These are phyloP conservation scores for Elongisporangium anandrum DNA, from an alignment of 352 stramenopile genomes.

Conservation along the genomic window DNA sequence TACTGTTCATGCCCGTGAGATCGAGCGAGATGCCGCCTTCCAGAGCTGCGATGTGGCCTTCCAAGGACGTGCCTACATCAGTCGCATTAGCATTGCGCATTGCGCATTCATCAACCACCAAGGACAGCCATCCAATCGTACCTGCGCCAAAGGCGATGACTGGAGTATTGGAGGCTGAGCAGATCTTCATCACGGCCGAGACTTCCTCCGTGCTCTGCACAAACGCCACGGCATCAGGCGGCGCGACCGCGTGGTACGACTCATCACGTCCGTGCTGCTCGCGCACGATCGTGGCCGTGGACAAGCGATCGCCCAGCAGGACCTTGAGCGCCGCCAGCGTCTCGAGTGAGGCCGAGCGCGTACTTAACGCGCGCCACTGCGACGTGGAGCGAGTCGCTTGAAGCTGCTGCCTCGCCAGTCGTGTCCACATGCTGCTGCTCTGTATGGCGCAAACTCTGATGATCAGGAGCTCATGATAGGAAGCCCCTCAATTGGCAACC, in stretches of 20 bases:
- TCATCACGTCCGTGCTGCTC: slow-evolving; percentile 90
- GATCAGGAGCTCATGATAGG: neutral
- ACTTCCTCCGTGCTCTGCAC: slow-evolving; percentile 88
- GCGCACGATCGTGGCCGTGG: slow-evolving; percentile 50
- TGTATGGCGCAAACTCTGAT: neutral
- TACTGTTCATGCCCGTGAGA: slow-evolving; percentile 78
- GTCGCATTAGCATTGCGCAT: no score
- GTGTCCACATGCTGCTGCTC: slow-evolving; percentile 2
- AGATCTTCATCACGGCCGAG: slow-evolving; percentile 88
- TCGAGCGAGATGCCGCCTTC: slow-evolving; percentile 91
- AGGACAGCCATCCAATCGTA: no score
- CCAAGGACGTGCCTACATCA: slow-evolving; percentile 82
- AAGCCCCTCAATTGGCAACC: slow-evolving; percentile 1
- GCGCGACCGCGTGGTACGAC: slow-evolving; percentile 83
- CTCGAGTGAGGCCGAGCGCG: slow-evolving; percentile 17
- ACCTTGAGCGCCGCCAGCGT: slow-evolving; percentile 45
- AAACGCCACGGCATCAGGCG: slow-evolving; percentile 86
- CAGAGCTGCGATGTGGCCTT: slow-evolving; percentile 94
- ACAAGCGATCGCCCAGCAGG: slow-evolving; percentile 70
- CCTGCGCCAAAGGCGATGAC: slow-evolving; percentile 95
- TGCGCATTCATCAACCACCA: no score
- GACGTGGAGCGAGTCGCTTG: neutral
- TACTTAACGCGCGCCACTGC: slow-evolving; percentile 5
- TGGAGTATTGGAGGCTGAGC: slow-evolving; percentile 68
- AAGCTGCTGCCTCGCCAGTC: neutral